Conservation (phyloP, 768 basidiomycete genomes). For the Mycena crocata region DNA sequence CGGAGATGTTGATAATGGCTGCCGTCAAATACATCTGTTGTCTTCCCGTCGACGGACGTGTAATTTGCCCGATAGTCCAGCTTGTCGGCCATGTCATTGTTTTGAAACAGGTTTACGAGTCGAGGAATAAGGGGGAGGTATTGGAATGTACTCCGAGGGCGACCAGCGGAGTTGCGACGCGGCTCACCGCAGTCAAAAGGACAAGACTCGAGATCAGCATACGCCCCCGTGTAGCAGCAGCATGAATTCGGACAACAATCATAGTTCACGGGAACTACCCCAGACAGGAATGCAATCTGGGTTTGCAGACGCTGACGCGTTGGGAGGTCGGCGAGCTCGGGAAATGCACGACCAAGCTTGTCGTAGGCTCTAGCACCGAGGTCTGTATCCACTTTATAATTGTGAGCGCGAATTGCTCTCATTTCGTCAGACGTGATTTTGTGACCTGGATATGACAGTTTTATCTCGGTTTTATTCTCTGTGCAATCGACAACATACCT, state of each 20-base stretch:
- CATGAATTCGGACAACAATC: constrained; percentile 14
- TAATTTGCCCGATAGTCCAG: constrained; percentile 36
- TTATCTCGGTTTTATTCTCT: no score
- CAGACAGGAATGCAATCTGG: not conserved
- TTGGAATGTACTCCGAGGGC: not conserved
- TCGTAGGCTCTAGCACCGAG: constrained; percentile 6
- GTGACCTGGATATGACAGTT: no score
- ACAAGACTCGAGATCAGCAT: not conserved
- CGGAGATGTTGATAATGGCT: constrained; percentile 34
- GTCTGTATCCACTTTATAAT: constrained; percentile 10
- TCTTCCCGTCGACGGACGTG: not conserved
- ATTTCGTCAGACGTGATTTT: not conserved
- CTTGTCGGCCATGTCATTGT: constrained; percentile 20
- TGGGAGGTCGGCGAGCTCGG: constrained; percentile 3
- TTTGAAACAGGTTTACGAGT: constrained; percentile 38
- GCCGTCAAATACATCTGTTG: constrained; percentile 45
- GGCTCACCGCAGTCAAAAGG: constrained; percentile 1
- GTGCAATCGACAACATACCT: no score
- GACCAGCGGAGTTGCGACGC: not conserved
- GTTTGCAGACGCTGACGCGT: not conserved
- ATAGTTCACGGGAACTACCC: constrained; percentile 1
- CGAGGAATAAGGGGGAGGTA: constrained; percentile 45
- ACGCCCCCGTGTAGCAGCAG: not conserved
- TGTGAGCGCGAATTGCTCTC: not conserved
- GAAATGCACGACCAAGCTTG: constrained; percentile 3